phyloP scores from a whole-genome alignment of 306 rosid species.

The Prunus mume region DNA sequence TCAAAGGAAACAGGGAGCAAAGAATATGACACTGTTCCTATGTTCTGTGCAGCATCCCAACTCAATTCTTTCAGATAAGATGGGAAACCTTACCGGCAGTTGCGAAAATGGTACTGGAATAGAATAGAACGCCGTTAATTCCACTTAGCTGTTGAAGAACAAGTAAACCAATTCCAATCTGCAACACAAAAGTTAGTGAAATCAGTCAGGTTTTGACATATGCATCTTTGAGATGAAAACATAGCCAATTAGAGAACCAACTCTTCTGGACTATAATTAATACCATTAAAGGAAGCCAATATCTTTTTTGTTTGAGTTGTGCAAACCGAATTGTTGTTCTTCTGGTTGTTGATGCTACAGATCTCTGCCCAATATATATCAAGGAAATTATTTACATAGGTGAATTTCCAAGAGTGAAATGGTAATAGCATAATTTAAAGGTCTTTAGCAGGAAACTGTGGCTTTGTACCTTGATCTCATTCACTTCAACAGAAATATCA shows the following conservation, averaged over 20 bases:
- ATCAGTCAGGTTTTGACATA: slow-evolving; percentile 19
- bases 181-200: slow-evolving; percentile 32
- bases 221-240: slow-evolving; percentile 18
- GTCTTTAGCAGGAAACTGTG: background rate
- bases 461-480: slow-evolving; percentile 65
- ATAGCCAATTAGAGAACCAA: slow-evolving; percentile 18
- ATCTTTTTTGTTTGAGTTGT: slow-evolving; percentile 75
- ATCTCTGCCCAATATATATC: slow-evolving; percentile 47
- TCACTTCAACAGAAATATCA: slow-evolving; percentile 77
- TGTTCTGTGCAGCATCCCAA: background rate
- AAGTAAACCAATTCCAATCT: slow-evolving; percentile 94
- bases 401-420: slow-evolving; percentile 8
- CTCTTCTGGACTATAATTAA: slow-evolving; percentile 14
- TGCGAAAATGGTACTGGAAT: slow-evolving; percentile 76
- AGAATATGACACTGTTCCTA: background rate
- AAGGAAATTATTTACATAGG: background rate
- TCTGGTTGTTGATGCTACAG: slow-evolving; percentile 66
- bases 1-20: slow-evolving; percentile 4
- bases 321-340: slow-evolving; percentile 70
- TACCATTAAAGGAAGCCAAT: slow-evolving; percentile 92
- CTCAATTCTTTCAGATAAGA: background rate
- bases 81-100: slow-evolving; percentile 48
- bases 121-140: slow-evolving; percentile 82
- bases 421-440: background rate
- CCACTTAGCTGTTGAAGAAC: slow-evolving; percentile 93